Evolutionary conservation across 208 protist genomes (phyloP), one percentile per base, ranked within the genome.

Genomic region (Phytomonas sp.): DNA sequence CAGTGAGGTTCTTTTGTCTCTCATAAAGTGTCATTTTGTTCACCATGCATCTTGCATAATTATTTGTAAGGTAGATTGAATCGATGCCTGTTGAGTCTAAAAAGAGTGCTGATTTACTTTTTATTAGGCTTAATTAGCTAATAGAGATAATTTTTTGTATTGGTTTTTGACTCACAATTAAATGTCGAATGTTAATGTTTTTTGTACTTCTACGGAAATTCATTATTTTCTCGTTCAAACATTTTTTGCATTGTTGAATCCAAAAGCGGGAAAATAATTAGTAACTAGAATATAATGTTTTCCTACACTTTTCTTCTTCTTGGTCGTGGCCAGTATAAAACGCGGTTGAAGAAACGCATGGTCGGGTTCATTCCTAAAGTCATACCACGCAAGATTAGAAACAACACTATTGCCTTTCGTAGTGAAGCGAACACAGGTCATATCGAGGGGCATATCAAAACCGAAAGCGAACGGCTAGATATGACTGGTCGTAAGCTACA

Each of bases 311-410:
- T 68, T 3, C 15, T 66, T 29, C 66, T 87, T 29, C 72, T 89
- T 0, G 80, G 82, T 30, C 85, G 79, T 64, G 89, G 89, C 34
- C 89, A 95, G 70, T 95, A 95, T 76, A 95, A 92, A 73, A 92
- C 89, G 0, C 79, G 89, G 23, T 76, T 94, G 36, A 94, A 94
- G 81, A 92, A 91, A 73, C 85, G 89, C 59, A 91, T 91, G 85
- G 89, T 94, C 11, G 89, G 89, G 13, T 94, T 89, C 70, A 87
- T 94, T 56, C 89, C 89, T 0, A 92, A 90, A 62, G 89, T 94
- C 13, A 79, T 94, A 43, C 89, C 86, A 6, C 71, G 89, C 32
- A 94, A 94, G 71, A 91, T 94, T 59, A 78, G 83, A 51, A 91
- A 91, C 72, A 91, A 91, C 71, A 84, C 77, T 61, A 84, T 94